A percentile compares a stretch with the other conserved stretches of the same genome.
Evolutionary conservation across 2,329 filamentous ascomycete species (phyloP).

Genomic region (Aspergillus terreus): DNA sequence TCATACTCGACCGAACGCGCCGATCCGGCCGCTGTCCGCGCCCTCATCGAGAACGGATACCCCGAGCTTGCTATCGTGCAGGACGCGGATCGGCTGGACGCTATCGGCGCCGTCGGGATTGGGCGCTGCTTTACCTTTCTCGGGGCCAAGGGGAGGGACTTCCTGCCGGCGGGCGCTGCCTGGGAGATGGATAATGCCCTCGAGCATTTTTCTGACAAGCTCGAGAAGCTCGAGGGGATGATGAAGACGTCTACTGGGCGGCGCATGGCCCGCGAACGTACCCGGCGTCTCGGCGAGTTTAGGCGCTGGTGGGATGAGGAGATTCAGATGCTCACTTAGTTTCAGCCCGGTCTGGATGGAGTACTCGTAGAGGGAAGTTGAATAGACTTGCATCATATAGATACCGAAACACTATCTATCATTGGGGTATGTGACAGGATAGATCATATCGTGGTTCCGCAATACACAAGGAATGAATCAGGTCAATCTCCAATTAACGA

Average conservation of each 20-base stretch:
- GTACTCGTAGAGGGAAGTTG: not conserved
- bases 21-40: conserved; percentile 58
- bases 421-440: conserved; percentile 1
- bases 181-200: conserved; percentile 62
- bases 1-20: conserved; percentile 70
- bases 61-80: conserved; percentile 83
- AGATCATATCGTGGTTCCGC: not conserved
- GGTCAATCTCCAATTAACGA: conserved; percentile 2
- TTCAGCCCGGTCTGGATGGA: not conserved
- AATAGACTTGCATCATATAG: not conserved
- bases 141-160: conserved; percentile 49
- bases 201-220: conserved; percentile 72
- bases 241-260: conserved; percentile 58
- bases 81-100: conserved; percentile 89
- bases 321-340: conserved; percentile 15
- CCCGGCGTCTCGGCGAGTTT: conserved; percentile 48
- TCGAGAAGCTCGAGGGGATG: conserved; percentile 60
- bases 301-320: conserved; percentile 55
- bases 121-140: conserved; percentile 74
- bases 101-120: conserved; percentile 81
- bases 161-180: conserved; percentile 14
- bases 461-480: not conserved
- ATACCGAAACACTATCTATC: conserved; percentile 7
- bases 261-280: conserved; percentile 47
- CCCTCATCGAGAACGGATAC: conserved; percentile 56